These are phyloP conservation scores for Penicillium sp. DNA, from an alignment of 2,329 filamentous ascomycete genomes.

Conservation along the genomic window DNA sequence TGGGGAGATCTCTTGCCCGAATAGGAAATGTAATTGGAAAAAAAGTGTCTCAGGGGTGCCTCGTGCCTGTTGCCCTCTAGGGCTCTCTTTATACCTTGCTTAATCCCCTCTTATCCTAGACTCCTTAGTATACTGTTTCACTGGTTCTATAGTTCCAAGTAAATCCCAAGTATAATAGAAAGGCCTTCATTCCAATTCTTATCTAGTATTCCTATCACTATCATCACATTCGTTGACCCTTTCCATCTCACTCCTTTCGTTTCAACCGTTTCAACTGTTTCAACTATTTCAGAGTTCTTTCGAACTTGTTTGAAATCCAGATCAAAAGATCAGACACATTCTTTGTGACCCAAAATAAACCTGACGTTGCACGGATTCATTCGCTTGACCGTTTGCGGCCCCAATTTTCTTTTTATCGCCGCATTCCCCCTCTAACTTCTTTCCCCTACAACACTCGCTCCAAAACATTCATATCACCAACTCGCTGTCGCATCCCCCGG, in stretches of 20 bases:
- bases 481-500: constrained; percentile 48
- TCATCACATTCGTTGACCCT: constrained; percentile 3
- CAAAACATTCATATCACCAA: constrained; percentile 57
- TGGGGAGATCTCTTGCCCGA: not conserved
- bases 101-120: constrained; percentile 6
- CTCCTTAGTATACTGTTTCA: constrained; percentile 13
- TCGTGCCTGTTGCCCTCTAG: constrained; percentile 11
- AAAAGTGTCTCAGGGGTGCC: constrained; percentile 17
- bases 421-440: constrained; percentile 18
- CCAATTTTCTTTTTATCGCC: constrained; percentile 28
- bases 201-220: not conserved
- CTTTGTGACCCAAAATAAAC: constrained; percentile 9
- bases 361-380: constrained; percentile 12
- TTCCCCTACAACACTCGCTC: constrained; percentile 17
- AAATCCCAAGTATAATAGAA: constrained; percentile 14
- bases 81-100: constrained; percentile 5
- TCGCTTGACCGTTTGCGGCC: constrained; percentile 28
- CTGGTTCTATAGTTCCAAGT: constrained; percentile 7
- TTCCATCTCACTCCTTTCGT: not conserved
- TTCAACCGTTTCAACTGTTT: not conserved
- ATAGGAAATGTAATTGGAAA: constrained; percentile 16
- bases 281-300: not conserved
- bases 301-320: not conserved
- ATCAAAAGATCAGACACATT: not conserved
- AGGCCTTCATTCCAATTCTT: constrained; percentile 1